A percentile compares a stretch with the other conserved stretches of the same genome.
phyloP scores from a whole-genome alignment of 352 stramenopile genomes.

The Pythium grandisporangium region DNA sequence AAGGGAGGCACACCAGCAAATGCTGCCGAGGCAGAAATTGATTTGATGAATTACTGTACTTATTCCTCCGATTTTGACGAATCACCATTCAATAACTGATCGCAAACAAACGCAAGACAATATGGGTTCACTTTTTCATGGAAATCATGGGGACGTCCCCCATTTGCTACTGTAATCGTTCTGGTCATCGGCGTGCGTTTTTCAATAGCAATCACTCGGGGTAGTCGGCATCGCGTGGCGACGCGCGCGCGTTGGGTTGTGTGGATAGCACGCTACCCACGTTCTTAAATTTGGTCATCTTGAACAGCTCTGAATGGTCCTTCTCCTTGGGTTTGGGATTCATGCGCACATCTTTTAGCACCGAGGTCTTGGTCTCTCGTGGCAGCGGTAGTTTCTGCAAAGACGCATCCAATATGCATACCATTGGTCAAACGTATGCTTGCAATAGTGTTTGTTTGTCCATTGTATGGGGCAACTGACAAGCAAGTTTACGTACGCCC shows the following conservation, averaged over 20 bases:
- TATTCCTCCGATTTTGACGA: too few relatives aligned
- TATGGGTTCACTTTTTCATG: constrained; percentile 3
- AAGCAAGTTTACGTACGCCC: constrained; percentile 30
- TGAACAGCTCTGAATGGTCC: constrained; percentile 47
- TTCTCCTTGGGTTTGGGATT: constrained; percentile 19
- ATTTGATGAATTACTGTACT: too few relatives aligned
- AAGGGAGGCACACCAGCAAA: too few relatives aligned
- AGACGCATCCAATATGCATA: neutral
- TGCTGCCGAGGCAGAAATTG: too few relatives aligned
- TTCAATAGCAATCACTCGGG: too few relatives aligned
- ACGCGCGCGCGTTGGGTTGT: constrained; percentile 23
- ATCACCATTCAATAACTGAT: too few relatives aligned
- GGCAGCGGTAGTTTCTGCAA: constrained; percentile 60
- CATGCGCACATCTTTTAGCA: constrained; percentile 54
- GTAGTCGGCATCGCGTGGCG: neutral
- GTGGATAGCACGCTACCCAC: constrained; percentile 57
- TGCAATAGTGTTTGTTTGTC: too few relatives aligned
- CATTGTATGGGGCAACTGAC: too few relatives aligned
- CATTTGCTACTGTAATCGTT: constrained; percentile 1
- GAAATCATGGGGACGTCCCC: too few relatives aligned
- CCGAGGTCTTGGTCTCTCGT: constrained; percentile 60
- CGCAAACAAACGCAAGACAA: neutral
- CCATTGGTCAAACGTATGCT: too few relatives aligned
- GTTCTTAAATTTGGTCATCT: constrained; percentile 85
- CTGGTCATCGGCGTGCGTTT: constrained; percentile 8